Evolutionary conservation across 2,329 filamentous ascomycete genomes (phyloP).

Genomic region (Corynespora cassiicola): DNA sequence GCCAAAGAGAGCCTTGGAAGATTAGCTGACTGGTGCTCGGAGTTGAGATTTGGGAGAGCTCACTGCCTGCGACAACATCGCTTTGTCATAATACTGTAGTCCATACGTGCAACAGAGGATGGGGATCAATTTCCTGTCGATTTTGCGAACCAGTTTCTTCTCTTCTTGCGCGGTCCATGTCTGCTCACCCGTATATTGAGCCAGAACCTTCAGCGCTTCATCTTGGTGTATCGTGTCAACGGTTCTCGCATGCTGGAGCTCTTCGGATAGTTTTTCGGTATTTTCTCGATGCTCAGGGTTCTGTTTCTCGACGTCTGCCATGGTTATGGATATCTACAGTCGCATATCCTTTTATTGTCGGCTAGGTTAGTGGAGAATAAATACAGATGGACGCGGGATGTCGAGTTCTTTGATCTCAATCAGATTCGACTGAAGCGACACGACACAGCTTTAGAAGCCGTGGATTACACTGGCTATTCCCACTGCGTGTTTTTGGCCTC

Average conservation of each 20-base stretch:
- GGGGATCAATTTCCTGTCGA: constrained; percentile 30
- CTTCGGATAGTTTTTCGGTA: constrained; percentile 10
- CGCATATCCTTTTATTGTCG: too few species aligned
- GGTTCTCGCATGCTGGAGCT: constrained; percentile 16
- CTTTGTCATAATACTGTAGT: constrained; percentile 43
- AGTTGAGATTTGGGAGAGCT: constrained; percentile 4
- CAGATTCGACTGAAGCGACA: too few species aligned
- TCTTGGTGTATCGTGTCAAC: constrained; percentile 26
- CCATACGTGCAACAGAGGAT: constrained; percentile 34
- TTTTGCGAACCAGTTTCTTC: constrained; percentile 27
- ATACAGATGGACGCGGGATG: too few species aligned
- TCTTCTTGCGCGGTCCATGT: constrained; percentile 54
- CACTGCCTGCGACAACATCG: constrained; percentile 62
- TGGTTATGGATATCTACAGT: too few species aligned
- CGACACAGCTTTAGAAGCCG: too few species aligned
- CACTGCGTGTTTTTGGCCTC: too few species aligned
- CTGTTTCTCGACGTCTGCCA: constrained; percentile 15
- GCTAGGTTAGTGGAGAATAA: too few species aligned
- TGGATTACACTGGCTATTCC: too few species aligned
- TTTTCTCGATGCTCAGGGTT: constrained; percentile 8
- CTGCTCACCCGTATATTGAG: constrained; percentile 49
- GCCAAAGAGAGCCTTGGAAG: constrained; percentile 34
- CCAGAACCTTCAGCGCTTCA: constrained; percentile 44
- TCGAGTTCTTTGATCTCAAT: too few species aligned
- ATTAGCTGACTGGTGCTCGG: constrained; percentile 2